Conservation (phyloP, 2,329 filamentous ascomycete species). For the Ophiostoma tasmaniense region DNA sequence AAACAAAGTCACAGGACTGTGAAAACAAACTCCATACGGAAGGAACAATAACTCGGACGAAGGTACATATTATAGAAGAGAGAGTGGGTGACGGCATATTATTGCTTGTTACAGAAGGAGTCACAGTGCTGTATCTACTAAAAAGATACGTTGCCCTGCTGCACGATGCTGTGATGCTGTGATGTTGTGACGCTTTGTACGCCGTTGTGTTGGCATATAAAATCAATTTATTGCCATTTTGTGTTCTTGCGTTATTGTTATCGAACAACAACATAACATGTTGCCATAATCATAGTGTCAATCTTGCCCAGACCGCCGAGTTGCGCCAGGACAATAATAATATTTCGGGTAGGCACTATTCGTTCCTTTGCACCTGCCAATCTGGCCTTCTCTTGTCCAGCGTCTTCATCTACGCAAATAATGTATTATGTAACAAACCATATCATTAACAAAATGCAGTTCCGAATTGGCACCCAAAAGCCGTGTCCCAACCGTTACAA, state of each 20-base stretch:
- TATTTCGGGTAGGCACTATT: not conserved
- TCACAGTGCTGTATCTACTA: constrained; percentile 1
- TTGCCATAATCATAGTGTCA: not conserved
- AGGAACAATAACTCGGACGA: not conserved
- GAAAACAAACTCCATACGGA: not conserved
- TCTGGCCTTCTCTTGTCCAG: not conserved
- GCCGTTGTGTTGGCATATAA: not conserved
- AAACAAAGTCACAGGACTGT: too few species aligned
- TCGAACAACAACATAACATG: not conserved
- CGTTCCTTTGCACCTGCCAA: not conserved
- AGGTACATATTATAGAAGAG: not conserved
- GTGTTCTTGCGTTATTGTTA: not conserved
- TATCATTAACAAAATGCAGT: not conserved
- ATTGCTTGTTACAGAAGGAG: constrained; percentile 6
- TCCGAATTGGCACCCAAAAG: not conserved
- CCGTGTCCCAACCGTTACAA: not conserved
- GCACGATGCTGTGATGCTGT: constrained; percentile 4
- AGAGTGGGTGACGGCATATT: not conserved
- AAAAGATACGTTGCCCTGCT: constrained; percentile 1
- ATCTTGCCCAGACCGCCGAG: not conserved
- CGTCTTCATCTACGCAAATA: not conserved
- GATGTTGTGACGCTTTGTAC: not conserved
- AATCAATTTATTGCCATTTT: not conserved
- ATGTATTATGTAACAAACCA: not conserved
- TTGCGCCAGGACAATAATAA: not conserved